Base-by-base conservation (phyloP, 768 basidiomycete species). In the Mycena kentingensis region DNA sequence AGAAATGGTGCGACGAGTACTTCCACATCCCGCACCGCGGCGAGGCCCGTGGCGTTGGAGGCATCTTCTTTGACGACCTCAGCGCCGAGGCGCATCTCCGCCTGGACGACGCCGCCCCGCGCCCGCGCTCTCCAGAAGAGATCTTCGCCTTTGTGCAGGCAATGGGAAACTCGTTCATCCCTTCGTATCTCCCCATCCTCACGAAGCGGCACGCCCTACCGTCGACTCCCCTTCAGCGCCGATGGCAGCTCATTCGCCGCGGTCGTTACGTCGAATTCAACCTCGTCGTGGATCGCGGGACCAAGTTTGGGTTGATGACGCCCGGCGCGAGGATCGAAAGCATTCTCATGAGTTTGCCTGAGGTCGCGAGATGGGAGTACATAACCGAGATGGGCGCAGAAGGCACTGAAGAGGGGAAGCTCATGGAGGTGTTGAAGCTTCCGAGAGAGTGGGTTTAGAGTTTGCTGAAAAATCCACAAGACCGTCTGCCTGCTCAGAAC, bases 1-100 rank as follows among this genome's bases (percentile, higher is more conserved):
- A 98, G 68, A 80, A 81, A 58, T 98, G 94, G 93, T 98, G 96
- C 73, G 97, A 98, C 71, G 87, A 95, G 67, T 99, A 99, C 74
- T 99, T 99, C 70, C 87, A 79, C 69, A 88, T 98, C 64, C 79
- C 90, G 16, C 97, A 98, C 67, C 84, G 97, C 11, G 66, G 71
- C 26, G 97, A 98, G 73, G 71, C 83, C 2, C 82, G 97, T 36
- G 97, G 97, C 4, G 72, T 99, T 43, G 97, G 97, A 26, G 97
- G 97, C 1, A 74, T 99, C 51, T 98, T 98, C 77, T 96, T 98
- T 64, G 97, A 98, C 67, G 97, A 99, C 67, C 82, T 98, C 51
- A 83, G 78, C 60, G 77, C 76, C 44, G 80, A 80, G 28, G 70
- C 74, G 3, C 91, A 93, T 65, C 65, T 75, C 18, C 82, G 83